Conservation (phyloP, 2,329 filamentous ascomycete genomes). For the Pseudopithomyces chartarum region DNA sequence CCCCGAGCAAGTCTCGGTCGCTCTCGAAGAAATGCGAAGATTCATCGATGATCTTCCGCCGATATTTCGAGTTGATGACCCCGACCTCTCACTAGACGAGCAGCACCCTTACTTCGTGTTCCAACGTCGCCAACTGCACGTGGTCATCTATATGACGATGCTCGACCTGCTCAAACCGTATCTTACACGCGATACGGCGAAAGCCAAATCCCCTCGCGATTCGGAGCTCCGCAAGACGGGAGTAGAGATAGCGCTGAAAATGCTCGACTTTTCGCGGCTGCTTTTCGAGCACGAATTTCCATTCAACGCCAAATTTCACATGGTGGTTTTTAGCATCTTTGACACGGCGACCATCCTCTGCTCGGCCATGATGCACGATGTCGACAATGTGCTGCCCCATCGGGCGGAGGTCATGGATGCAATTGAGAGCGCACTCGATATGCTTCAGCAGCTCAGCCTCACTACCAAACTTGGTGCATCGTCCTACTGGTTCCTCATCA, state of each 20-base stretch:
- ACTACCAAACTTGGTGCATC: conserved; percentile 35
- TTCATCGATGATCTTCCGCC: conserved; percentile 54
- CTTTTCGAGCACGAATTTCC: conserved; percentile 54
- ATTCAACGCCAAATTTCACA: conserved; percentile 55
- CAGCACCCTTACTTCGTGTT: conserved; percentile 51
- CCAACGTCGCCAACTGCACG: conserved; percentile 55
- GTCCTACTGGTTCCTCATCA: conserved; percentile 38
- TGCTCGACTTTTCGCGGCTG: conserved; percentile 48
- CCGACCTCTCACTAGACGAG: conserved; percentile 51
- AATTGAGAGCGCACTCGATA: conserved; percentile 41
- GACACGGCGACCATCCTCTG: conserved; percentile 58
- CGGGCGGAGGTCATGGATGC: conserved; percentile 49
- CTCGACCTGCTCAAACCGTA: conserved; percentile 54
- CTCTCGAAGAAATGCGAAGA: conserved; percentile 46
- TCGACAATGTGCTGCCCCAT: conserved; percentile 47
- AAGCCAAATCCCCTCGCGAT: conserved; percentile 37
- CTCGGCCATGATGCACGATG: conserved; percentile 58
- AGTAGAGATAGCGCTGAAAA: conserved; percentile 51
- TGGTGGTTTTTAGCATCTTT: conserved; percentile 57
- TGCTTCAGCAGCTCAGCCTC: conserved; percentile 35
- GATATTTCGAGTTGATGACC: conserved; percentile 45
- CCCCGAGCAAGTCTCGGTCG: conserved; percentile 24
- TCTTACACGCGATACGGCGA: conserved; percentile 46
- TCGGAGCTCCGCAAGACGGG: conserved; percentile 49
- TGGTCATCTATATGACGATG: conserved; percentile 52